Base-by-base conservation (phyloP, 805 yeast genomes). In the Schwanniomyces pseudopolymorphus region DNA sequence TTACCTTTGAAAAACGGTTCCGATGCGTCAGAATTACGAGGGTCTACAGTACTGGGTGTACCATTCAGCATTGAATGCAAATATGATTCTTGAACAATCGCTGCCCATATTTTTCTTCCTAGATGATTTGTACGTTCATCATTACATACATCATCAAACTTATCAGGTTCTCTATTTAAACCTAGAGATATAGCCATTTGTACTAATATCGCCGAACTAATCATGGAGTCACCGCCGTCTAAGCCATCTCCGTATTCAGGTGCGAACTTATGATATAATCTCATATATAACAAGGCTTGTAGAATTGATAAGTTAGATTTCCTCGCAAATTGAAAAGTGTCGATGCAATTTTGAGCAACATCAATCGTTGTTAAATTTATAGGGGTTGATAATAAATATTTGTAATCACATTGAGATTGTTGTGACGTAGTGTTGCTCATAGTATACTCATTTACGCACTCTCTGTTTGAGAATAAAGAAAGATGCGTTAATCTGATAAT, bases 111-210 rank as follows among this genome's bases (percentile, higher is more conserved):
- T 31, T 60, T 61, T 37, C 66, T 46, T 10, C 57, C 50, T 19
- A 61, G 45, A 33, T 51, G 47, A 39, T 55, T 56, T 28, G 45
- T 47, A 40, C 45, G 48, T 46, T 51, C 52, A 40, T 60, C 55
- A 5, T 46, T 50, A 25, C 52, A 49, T 13, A 52, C 46, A 19
- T 57, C 58, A n/a, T 37, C 17, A 56, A 50, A 47, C n/a, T 70
- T 70, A 40, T 70, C 71, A 0, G 87, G 87, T 51, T 83, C 87
- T 53, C 87, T 69, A 55, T 83, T 83, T 17, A 83, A 54, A 0
- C 87, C 88, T 48, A 82, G 74, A 31, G 83, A 74, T 42, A 78
- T 70, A 0, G 82, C 85, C 82, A 83, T 79, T 53, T 81, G 86
- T 16, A 80, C 64, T 24, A 81, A 66, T 64, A 79, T 72, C 1